Evolutionary conservation across 139 green algal species (phyloP).

Genomic region (Ettlia oleoabundans): DNA sequence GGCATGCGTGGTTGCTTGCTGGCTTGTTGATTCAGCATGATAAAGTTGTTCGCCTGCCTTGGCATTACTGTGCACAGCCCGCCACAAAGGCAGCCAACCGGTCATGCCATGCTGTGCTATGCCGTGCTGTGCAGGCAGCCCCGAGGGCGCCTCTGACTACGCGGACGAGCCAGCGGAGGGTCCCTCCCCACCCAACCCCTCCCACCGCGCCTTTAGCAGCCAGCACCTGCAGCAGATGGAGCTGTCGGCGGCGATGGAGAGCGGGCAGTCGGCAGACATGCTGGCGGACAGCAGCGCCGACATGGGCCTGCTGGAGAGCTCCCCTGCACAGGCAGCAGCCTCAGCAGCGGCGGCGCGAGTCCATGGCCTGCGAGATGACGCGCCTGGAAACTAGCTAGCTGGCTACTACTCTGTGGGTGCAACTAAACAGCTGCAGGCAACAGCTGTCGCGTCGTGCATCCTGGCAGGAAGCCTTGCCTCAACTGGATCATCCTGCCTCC

Average conservation of each 20-base stretch:
- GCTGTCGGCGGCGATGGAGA: slow-evolving; percentile 18
- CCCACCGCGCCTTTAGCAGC: slow-evolving; percentile 1
- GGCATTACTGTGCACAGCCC: background rate
- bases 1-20: too few relatives aligned
- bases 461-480: too few relatives aligned
- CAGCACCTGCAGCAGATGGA: slow-evolving; percentile 28
- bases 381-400: background rate
- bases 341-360: slow-evolving; percentile 11
- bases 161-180: slow-evolving; percentile 11
- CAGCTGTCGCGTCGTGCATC: too few relatives aligned
- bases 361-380: slow-evolving; percentile 20
- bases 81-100: background rate
- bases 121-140: background rate
- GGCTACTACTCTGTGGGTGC: too few relatives aligned
- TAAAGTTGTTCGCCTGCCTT: background rate
- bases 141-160: slow-evolving; percentile 13
- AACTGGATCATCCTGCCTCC: too few relatives aligned
- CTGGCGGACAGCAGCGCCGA: background rate
- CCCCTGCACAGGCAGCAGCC: background rate
- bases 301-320: too few relatives aligned
- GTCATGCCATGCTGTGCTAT: background rate
- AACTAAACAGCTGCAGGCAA: too few relatives aligned
- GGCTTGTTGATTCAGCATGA: background rate
- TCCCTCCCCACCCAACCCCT: background rate
- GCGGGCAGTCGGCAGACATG: background rate